Evolutionary conservation across 179 eudicot species (phyloP).

Genomic region (Sideroxylon spinosum): DNA sequence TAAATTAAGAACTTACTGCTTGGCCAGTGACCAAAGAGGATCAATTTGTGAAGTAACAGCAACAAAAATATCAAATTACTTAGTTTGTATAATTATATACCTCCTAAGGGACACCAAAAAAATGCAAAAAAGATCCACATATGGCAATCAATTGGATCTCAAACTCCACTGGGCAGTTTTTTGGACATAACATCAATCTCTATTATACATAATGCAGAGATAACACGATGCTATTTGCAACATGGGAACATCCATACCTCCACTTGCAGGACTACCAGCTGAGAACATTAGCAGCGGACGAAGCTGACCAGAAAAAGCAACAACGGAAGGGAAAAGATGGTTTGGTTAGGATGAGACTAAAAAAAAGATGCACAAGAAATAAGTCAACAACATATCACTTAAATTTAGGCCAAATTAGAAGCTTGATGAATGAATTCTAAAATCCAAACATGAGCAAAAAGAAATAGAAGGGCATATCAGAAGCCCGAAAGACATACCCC

Average conservation of each 20-base stretch:
- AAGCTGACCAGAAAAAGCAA: slow-evolving; percentile 33
- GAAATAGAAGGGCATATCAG: background rate
- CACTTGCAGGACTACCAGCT: slow-evolving; percentile 59
- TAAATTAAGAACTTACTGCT: no score
- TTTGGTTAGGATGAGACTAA: background rate
- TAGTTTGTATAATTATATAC: no score
- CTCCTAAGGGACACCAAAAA: background rate
- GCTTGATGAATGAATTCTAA: background rate
- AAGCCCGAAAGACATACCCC: slow-evolving; percentile 51
- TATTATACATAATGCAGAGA: background rate
- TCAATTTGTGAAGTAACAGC: no score
- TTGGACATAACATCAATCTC: background rate
- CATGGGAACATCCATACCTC: slow-evolving; percentile 42
- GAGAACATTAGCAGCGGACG: slow-evolving; percentile 60
- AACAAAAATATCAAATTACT: no score
- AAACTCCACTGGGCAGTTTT: background rate
- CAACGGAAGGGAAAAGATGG: background rate
- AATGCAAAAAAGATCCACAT: background rate
- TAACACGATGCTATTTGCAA: background rate
- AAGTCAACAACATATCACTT: background rate
- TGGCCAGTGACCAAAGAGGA: no score
- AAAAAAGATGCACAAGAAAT: background rate
- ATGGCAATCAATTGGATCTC: background rate
- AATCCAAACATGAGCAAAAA: background rate
- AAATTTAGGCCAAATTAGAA: background rate